Evolutionary conservation across 148 eudicot species (phyloP).

Genomic region (Camellia lanceoleosa): DNA sequence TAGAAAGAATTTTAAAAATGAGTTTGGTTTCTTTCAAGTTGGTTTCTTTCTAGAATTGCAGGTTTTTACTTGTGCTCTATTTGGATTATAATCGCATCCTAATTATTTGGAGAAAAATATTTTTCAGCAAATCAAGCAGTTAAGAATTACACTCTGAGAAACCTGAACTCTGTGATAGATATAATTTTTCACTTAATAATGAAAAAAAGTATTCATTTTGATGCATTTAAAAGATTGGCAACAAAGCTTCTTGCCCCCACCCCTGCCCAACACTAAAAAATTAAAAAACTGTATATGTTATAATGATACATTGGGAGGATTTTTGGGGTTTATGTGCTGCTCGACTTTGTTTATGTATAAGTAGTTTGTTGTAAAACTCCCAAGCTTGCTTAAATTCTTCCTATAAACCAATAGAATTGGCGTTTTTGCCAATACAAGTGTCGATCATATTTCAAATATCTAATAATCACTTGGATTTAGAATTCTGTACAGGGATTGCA

Average conservation of each 20-base stretch:
- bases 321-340: background rate
- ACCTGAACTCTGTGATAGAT: too few species aligned
- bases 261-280: too few species aligned
- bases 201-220: too few species aligned
- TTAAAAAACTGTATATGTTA: background rate
- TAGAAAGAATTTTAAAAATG: too few species aligned
- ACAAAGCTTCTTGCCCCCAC: background rate
- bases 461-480: background rate
- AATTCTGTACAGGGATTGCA: constrained; percentile 79
- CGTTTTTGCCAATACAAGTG: background rate
- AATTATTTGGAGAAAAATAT: background rate
- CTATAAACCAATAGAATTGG: background rate
- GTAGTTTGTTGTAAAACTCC: background rate
- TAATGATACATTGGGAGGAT: background rate
- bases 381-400: constrained; percentile 4
- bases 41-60: too few species aligned
- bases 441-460: background rate
- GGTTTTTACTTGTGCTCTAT: background rate
- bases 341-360: constrained; percentile 9
- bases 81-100: background rate
- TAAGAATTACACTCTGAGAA: background rate
- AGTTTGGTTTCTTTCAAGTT: too few species aligned
- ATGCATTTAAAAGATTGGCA: background rate
- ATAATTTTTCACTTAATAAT: too few species aligned
- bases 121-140: too few species aligned